These are phyloP conservation scores for Rhodotorula sp. DNA, from an alignment of 1,284 basidiomycete species.

Conservation along the genomic window DNA sequence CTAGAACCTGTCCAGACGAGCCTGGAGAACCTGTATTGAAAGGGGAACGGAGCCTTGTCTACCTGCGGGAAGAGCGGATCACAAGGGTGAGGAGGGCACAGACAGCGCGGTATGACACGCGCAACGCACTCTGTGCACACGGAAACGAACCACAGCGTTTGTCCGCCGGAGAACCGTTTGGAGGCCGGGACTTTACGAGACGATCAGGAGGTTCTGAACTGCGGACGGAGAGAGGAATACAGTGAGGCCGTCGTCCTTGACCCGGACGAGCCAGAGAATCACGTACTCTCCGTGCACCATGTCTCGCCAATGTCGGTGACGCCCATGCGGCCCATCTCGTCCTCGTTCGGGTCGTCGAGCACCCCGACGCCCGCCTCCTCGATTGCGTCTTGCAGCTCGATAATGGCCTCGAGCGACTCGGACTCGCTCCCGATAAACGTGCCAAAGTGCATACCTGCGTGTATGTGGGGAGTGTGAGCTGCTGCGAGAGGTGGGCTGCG, in stretches of 20 bases:
- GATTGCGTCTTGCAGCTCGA: constrained; percentile 40
- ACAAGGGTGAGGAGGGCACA: no score
- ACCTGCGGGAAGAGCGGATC: no score
- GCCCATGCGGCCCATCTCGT: constrained; percentile 39
- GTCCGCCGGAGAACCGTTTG: no score
- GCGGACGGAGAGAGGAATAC: neutral
- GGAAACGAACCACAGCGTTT: no score
- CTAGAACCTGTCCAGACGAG: no score
- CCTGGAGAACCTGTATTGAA: no score
- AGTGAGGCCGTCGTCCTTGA: neutral
- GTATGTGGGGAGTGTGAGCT: neutral
- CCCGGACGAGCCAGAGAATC: neutral
- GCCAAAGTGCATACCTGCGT: constrained; percentile 44
- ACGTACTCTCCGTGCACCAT: constrained; percentile 28
- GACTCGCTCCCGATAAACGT: constrained; percentile 45
- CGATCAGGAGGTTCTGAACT: constrained; percentile 29
- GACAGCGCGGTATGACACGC: no score
- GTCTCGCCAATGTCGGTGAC: constrained; percentile 39
- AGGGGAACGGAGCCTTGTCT: no score
- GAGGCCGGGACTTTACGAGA: neutral
- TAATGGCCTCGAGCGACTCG: constrained; percentile 44
- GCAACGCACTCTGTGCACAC: no score
- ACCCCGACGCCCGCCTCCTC: constrained; percentile 30
- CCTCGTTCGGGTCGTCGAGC: constrained; percentile 32
- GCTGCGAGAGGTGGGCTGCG: neutral